Evolutionary conservation across 257 asterid genomes (phyloP).

Genomic region (Primulina eburnea): DNA sequence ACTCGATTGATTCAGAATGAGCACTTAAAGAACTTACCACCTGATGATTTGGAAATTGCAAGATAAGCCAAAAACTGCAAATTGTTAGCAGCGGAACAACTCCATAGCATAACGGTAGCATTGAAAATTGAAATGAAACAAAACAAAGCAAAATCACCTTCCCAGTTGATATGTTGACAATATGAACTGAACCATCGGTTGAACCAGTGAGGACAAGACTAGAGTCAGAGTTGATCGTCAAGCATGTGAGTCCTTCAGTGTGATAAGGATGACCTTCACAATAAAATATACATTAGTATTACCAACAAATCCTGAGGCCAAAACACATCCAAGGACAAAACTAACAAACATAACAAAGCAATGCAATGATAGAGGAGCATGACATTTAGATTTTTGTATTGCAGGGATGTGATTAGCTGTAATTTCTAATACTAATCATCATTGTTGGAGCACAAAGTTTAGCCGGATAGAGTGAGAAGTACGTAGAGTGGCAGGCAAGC

Average conservation of each 20-base stretch:
- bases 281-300: slow-evolving; percentile 11
- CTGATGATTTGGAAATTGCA: slow-evolving; percentile 1
- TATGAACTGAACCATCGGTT: slow-evolving; percentile 64
- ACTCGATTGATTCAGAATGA: slow-evolving; percentile 87
- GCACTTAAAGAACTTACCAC: slow-evolving; percentile 42
- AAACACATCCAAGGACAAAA: no score
- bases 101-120: background rate
- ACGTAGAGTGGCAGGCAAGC: no score
- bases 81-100: slow-evolving; percentile 8
- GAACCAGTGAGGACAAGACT: slow-evolving; percentile 81
- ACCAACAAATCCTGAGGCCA: background rate
- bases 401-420: no score
- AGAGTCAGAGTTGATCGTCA: slow-evolving; percentile 77
- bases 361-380: no score
- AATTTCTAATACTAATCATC: no score
- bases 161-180: slow-evolving; percentile 76
- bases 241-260: slow-evolving; percentile 77
- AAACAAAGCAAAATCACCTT: slow-evolving; percentile 38
- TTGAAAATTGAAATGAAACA: background rate
- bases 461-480: no score
- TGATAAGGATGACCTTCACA: slow-evolving; percentile 76
- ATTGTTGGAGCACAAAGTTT: no score
- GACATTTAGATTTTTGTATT: no score
- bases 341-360: background rate
- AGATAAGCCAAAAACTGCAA: slow-evolving; percentile 13